Percentiles rank a stretch among this genome's conserved stretches.
phyloP scores from a whole-genome alignment of 352 stramenopile genomes.

The Globisporangium iwayamae region DNA sequence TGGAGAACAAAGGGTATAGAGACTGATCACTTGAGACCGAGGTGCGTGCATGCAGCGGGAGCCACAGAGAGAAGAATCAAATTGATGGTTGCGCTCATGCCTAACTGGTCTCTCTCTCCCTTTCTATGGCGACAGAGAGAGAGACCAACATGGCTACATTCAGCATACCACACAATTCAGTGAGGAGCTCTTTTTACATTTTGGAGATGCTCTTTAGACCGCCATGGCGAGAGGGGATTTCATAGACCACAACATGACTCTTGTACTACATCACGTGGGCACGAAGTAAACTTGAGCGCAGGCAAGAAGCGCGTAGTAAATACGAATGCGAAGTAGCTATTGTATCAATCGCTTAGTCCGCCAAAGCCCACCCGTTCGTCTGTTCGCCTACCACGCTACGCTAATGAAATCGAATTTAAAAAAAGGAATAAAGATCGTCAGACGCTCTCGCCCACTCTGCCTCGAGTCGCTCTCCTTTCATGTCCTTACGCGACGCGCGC shows the following conservation, averaged over 20 bases:
- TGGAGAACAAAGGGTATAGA: too few relatives aligned
- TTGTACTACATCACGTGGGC: too few relatives aligned
- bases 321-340: conserved; percentile 7
- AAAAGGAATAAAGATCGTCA: neutral
- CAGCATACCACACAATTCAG: too few relatives aligned
- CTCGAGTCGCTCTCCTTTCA: neutral
- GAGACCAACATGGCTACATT: conserved; percentile 4
- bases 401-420: conserved; percentile 2
- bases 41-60: too few relatives aligned
- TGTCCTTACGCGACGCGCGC: conserved; percentile 14
- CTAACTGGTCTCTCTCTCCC: neutral
- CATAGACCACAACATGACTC: too few relatives aligned
- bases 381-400: conserved; percentile 4
- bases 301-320: neutral
- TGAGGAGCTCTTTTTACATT: neutral
- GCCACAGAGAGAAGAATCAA: too few relatives aligned
- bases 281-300: neutral
- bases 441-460: neutral
- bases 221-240: too few relatives aligned
- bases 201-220: too few relatives aligned
- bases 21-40: too few relatives aligned
- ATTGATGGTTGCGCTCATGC: too few relatives aligned
- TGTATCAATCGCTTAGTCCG: conserved; percentile 6
- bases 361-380: neutral
- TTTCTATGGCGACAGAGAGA: neutral